A percentile compares a stretch with the other conserved stretches of the same genome.
These are phyloP conservation scores for Sonneratia caseolaris DNA, from an alignment of 345 rosid genomes.

Conservation along the genomic window DNA sequence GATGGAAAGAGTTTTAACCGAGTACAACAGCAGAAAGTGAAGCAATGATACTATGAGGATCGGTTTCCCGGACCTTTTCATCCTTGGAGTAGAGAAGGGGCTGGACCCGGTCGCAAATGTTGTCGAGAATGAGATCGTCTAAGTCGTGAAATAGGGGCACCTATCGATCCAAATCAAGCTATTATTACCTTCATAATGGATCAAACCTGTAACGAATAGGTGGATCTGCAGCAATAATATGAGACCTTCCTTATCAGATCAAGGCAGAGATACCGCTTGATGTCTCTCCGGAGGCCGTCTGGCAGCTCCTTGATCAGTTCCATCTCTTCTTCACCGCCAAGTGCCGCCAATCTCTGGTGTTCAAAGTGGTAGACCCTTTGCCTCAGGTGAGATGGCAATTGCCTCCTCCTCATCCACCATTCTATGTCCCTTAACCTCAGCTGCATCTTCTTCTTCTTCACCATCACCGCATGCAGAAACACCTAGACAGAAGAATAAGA, in stretches of 20 bases:
- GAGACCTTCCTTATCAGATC: conserved; percentile 51
- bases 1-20: not conserved
- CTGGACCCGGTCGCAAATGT: conserved; percentile 49
- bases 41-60: not conserved
- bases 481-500: conserved; percentile 20
- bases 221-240: not conserved
- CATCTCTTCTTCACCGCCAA: conserved; percentile 51
- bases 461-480: conserved; percentile 45
- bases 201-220: not conserved
- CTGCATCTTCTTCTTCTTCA: conserved; percentile 42
- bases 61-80: conserved; percentile 30
- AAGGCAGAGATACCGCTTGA: conserved; percentile 44
- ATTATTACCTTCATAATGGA: not conserved
- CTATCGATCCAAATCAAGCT: conserved; percentile 13
- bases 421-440: conserved; percentile 38
- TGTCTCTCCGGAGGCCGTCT: conserved; percentile 54
- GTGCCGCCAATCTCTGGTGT: conserved; percentile 33
- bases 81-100: conserved; percentile 46
- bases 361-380: conserved; percentile 42
- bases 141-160: conserved; percentile 50
- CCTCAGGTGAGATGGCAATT: conserved; percentile 37
- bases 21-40: not conserved
- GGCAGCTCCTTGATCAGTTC: conserved; percentile 42
- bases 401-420: conserved; percentile 65
- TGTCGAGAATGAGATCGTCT: conserved; percentile 49